Percentiles rank a stretch among this genome's conserved stretches.
Evolutionary conservation across 352 stramenopile genomes (phyloP).

Genomic region (Pythium coloratum): DNA sequence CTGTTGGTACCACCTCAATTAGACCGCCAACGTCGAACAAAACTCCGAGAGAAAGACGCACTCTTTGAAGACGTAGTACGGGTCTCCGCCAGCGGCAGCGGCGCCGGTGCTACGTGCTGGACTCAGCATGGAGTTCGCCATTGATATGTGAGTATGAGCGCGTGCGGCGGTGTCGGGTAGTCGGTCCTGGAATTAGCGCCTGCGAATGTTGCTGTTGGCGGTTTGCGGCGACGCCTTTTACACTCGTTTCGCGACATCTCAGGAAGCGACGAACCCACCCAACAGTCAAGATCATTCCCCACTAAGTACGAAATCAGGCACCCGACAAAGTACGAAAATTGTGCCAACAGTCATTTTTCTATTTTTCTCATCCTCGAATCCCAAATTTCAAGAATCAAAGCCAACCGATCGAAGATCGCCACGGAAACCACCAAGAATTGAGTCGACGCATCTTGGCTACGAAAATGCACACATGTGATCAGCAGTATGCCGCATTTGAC

Average conservation of each 20-base stretch:
- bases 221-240: background rate
- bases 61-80: slow-evolving; percentile 88
- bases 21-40: background rate
- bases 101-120: slow-evolving; percentile 1
- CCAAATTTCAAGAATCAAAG: background rate
- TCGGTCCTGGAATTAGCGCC: background rate
- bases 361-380: background rate
- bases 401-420: no score
- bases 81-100: slow-evolving; percentile 53
- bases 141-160: background rate
- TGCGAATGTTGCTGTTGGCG: background rate
- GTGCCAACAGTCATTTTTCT: background rate
- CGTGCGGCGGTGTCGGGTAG: background rate
- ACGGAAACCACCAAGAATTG: no score
- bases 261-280: slow-evolving; percentile 5
- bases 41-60: slow-evolving; percentile 27
- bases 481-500: no score
- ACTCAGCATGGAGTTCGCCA: slow-evolving; percentile 11
- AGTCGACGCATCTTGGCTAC: no score
- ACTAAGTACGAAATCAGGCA: slow-evolving; percentile 6
- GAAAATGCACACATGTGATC: no score
- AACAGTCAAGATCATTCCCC: slow-evolving; percentile 1
- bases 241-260: background rate
- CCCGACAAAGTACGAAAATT: background rate
- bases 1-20: slow-evolving; percentile 24